Evolutionary conservation across 768 basidiomycete species (phyloP), one percentile per base, ranked within the genome.

Genomic region (Mycena leptocephala): DNA sequence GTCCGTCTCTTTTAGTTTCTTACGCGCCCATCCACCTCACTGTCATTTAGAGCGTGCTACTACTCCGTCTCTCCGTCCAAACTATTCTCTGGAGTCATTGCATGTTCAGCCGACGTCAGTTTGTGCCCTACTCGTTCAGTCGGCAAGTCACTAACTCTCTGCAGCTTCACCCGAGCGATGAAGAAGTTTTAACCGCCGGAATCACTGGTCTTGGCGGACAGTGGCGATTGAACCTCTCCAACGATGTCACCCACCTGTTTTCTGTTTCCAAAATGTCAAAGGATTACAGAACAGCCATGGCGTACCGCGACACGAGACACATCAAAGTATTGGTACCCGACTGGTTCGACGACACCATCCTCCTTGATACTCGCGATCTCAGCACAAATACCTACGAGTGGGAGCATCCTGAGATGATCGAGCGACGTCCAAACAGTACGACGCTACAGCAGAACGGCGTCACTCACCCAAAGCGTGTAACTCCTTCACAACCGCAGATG

Each of bases 161-260:
- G 10, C 78, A 94, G 90, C 86, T 96, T 5, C 89, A 91, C 1
- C 59, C 85, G 0, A 79, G 91, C 8, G 96, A 97, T 82, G 84
- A 92, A 37, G 95, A 96, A 80, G 92, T 95, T 3, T 89, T 98
- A 43, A 89, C 90, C 0, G 94, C 92, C 0, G 94, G 93, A 0
- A 91, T 97, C 48, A 88, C 89, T 3, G 91, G 93, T 0, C 90
- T 95, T 5, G 97, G 97, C 2, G 97, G 97, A 0, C 94, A 96
- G 83, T 96, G 93, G 92, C 90, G 95, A 24, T 85, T 86, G 0
- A 92, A 91, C 10, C 90, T 97, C 66, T 96, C 96, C 0, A 89
- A 90, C 70, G 96, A 97, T 72, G 94, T 96, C 18, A 97, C 97
- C 0, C 97, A 98, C 82, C 89, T 98, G 59, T 95, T 97, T 78